Evolutionary conservation across 257 asterid species (phyloP), one percentile per base, ranked within the genome.

Genomic region (Fraxinus pennsylvanica): DNA sequence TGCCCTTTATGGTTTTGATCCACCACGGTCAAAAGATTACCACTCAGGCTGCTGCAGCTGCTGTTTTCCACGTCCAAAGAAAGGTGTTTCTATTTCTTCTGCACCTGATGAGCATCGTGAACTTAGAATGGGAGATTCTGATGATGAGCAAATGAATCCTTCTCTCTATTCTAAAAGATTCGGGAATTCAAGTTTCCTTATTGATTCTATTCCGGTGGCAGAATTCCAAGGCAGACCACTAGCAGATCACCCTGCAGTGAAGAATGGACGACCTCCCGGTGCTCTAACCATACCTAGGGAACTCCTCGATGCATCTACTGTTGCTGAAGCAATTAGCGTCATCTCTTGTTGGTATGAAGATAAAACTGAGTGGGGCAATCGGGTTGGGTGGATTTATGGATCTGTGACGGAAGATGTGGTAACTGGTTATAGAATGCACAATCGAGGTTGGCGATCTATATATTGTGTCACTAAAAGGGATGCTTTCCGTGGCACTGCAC

Each of bases 301-400:
- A 32, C 79, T 75, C 22, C 72, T 75, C n/a, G 79, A 75, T 35
- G 79, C 79, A 36, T 75, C 79, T 35, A 61, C 79, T 14, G 79
- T 75, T 35, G 57, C 79, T 10, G 79, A 75, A 75, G 71, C 79
- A 33, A 75, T 75, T 61, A 75, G 72, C 32, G 79, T 75, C 33
- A 75, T 75, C 72, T 75, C 79, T 15, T 75, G 79, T n/a, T 75
- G 79, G 79, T 75, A 75, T 27, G 79, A 75, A 22, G 79, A 75
- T 50, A 75, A 75, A 75, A 75, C 79, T 15, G 79, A 75, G 72
- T 75, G 79, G 79, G 79, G 79, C 30, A 75, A 75, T 66, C 67
- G 79, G 45, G 79, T 75, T 36, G 79, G 79, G 27, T 75, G 79
- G 79, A 75, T 75, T 59, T 75, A 75, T 25, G 79, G 79, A 7